These are phyloP conservation scores for Rubia occidens DNA, from an alignment of 305 asterid genomes.

Conservation along the genomic window DNA sequence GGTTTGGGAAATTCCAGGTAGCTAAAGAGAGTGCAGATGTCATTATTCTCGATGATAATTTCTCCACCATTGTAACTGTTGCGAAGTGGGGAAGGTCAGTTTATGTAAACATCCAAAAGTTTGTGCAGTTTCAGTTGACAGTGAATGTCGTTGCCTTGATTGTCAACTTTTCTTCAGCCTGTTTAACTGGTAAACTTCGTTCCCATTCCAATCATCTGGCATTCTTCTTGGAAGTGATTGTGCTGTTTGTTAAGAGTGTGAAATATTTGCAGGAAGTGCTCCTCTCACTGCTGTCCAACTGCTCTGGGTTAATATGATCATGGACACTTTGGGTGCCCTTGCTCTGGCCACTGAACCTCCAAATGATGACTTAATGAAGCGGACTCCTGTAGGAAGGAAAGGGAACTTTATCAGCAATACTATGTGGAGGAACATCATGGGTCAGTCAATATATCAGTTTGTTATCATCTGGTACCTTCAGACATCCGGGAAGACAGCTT, in stretches of 20 bases:
- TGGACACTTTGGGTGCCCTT: constrained; percentile 96
- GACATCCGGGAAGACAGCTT: constrained; percentile 55
- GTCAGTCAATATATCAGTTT: constrained; percentile 79
- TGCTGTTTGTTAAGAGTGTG: background rate
- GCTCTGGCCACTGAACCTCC: constrained; percentile 98
- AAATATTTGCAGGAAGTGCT: constrained; percentile 48
- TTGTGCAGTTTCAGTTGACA: constrained; percentile 88
- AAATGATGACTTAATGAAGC: constrained; percentile 64
- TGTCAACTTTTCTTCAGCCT: constrained; percentile 92
- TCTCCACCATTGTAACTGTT: constrained; percentile 90
- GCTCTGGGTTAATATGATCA: constrained; percentile 95
- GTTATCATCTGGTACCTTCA: constrained; percentile 87
- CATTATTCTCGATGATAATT: constrained; percentile 81
- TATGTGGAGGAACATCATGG: constrained; percentile 92
- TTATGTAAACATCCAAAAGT: constrained; percentile 78
- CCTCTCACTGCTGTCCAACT: constrained; percentile 96
- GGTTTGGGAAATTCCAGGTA: constrained; percentile 41
- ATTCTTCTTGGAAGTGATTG: constrained; percentile 2
- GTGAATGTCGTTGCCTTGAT: constrained; percentile 88
- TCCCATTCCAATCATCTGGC: background rate
- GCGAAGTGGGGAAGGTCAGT: constrained; percentile 97
- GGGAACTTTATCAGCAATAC: constrained; percentile 82
- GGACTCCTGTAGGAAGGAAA: constrained; percentile 72
- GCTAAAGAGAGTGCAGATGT: constrained; percentile 98
- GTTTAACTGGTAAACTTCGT: constrained; percentile 62